phyloP scores from a whole-genome alignment of 768 basidiomycete species.

The Trametes punicea region DNA sequence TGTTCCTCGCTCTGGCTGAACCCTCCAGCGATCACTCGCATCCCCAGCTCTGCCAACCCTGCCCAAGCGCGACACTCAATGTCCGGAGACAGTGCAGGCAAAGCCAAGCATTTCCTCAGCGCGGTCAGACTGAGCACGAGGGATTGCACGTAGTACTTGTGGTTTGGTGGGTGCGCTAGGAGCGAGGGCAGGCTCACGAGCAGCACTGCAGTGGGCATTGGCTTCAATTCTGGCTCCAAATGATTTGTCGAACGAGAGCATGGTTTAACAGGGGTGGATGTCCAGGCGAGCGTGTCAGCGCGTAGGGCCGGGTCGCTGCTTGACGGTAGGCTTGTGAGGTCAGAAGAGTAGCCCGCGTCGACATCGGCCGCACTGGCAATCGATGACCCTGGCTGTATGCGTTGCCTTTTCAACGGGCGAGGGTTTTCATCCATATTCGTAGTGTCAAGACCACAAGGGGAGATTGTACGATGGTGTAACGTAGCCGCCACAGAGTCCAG shows the following conservation, averaged over 20 bases:
- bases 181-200: slow-evolving; percentile 61
- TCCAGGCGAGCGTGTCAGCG: background rate
- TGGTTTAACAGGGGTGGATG: background rate
- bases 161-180: slow-evolving; percentile 62
- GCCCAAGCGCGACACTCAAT: slow-evolving; percentile 73
- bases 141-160: slow-evolving; percentile 50
- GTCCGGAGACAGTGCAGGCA: slow-evolving; percentile 49
- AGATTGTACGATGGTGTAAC: background rate
- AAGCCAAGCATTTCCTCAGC: slow-evolving; percentile 50
- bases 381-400: slow-evolving; percentile 15
- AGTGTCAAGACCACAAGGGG: background rate
- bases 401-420: slow-evolving; percentile 13
- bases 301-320: background rate
- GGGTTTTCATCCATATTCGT: background rate
- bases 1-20: slow-evolving; percentile 36
- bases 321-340: slow-evolving; percentile 12
- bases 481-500: no score
- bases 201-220: slow-evolving; percentile 43
- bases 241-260: background rate
- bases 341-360: background rate
- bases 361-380: background rate
- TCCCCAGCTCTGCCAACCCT: slow-evolving; percentile 63
- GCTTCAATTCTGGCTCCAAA: slow-evolving; percentile 21
- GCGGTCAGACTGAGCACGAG: slow-evolving; percentile 55
- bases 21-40: slow-evolving; percentile 50